phyloP scores from a whole-genome alignment of 768 basidiomycete genomes.

The Macrolepiota dolichaula region DNA sequence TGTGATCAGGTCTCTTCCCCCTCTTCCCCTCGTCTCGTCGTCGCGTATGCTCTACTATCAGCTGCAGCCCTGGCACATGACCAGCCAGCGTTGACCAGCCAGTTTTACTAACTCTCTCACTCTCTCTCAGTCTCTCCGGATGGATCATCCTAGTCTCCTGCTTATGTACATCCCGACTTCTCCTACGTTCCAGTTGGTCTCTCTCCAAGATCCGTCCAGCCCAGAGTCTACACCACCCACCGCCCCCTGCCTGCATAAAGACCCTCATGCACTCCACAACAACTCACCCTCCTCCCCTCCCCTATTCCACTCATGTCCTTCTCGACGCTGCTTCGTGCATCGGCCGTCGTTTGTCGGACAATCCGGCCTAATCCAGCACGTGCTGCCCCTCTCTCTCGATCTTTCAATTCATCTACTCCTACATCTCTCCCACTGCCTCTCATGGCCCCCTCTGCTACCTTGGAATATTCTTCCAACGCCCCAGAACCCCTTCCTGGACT shows the following conservation, averaged over 20 bases:
- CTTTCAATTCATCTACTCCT: slow-evolving; percentile 2
- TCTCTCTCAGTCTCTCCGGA: neutral
- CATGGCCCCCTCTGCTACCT: slow-evolving; percentile 47
- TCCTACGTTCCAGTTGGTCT: neutral
- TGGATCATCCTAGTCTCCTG: slow-evolving; percentile 3
- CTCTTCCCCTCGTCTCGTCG: too few species aligned
- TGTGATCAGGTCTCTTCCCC: slow-evolving; percentile 12
- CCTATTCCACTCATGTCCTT: neutral
- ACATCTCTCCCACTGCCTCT: slow-evolving; percentile 10
- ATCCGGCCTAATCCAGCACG: slow-evolving; percentile 5
- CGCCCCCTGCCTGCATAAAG: neutral
- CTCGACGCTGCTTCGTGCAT: neutral
- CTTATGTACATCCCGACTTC: neutral
- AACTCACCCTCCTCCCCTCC: neutral
- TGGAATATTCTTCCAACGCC: slow-evolving; percentile 70
- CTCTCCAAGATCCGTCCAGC: slow-evolving; percentile 9
- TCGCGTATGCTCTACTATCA: neutral
- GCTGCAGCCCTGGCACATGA: neutral
- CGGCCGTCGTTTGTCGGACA: slow-evolving; percentile 1
- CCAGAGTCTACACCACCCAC: neutral
- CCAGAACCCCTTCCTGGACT: slow-evolving; percentile 62
- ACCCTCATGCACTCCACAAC: neutral
- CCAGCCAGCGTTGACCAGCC: too few species aligned
- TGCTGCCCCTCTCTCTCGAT: neutral
- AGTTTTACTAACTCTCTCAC: too few species aligned